Evolutionary conservation across 2,329 filamentous ascomycete genomes (phyloP).

Genomic region (Colletotrichum sansevieriae): DNA sequence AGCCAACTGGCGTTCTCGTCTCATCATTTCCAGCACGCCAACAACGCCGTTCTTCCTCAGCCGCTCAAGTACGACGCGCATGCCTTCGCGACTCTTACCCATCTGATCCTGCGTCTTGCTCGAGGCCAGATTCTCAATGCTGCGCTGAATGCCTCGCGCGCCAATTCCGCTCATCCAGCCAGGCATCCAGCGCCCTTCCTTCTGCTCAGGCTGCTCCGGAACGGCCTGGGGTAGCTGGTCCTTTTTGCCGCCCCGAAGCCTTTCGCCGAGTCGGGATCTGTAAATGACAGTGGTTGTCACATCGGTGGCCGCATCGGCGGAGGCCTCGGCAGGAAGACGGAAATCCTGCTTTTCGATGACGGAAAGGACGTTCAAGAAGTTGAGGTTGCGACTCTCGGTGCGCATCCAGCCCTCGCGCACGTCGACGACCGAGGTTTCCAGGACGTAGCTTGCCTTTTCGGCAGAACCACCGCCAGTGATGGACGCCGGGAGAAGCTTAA

Average conservation of each 20-base stretch:
- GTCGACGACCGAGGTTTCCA: constrained; percentile 84
- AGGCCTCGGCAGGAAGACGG: constrained; percentile 55
- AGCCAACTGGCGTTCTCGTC: constrained; percentile 54
- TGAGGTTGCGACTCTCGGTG: constrained; percentile 84
- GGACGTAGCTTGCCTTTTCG: constrained; percentile 82
- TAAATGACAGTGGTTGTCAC: constrained; percentile 82
- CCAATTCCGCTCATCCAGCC: constrained; percentile 71
- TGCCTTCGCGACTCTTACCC: constrained; percentile 84
- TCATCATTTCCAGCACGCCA: constrained; percentile 68
- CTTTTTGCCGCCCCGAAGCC: constrained; percentile 66
- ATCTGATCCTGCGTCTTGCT: constrained; percentile 83
- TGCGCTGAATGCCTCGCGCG: constrained; percentile 79
- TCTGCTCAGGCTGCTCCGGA: constrained; percentile 54
- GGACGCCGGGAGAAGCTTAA: constrained; percentile 80
- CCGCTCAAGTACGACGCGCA: constrained; percentile 84
- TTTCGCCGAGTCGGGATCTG: constrained; percentile 78
- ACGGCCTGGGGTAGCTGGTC: constrained; percentile 55
- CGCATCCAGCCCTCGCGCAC: constrained; percentile 86
- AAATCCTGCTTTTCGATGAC: constrained; percentile 84
- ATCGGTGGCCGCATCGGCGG: constrained; percentile 63
- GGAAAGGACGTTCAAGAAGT: constrained; percentile 84
- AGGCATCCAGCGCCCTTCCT: constrained; percentile 63
- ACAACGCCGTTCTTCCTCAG: constrained; percentile 70
- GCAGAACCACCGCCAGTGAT: constrained; percentile 72
- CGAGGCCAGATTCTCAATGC: constrained; percentile 83